Conservation (phyloP, 176 grass and related monocot species). For the Poa pratensis region DNA sequence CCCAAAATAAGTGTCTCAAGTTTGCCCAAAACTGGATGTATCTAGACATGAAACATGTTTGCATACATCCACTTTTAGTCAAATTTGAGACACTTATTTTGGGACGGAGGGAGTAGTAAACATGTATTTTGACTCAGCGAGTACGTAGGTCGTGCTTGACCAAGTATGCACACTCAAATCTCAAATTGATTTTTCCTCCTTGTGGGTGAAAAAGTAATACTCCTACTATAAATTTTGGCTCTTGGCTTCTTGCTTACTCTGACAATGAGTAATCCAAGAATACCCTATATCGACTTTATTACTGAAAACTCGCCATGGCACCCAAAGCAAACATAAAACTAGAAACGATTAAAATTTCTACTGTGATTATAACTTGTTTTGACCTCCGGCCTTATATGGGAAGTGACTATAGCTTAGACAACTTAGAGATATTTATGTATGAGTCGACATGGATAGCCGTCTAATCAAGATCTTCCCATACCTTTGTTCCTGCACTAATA, state of each 20-base stretch:
- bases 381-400: neutral
- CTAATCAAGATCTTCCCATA: neutral
- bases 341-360: neutral
- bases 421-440: neutral
- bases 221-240: neutral
- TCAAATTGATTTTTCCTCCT: neutral
- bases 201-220: neutral
- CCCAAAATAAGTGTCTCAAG: too few relatives aligned
- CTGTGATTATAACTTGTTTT: neutral
- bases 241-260: neutral
- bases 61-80: too few relatives aligned
- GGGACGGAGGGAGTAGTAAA: constrained; percentile 31
- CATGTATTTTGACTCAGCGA: constrained; percentile 15
- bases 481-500: neutral
- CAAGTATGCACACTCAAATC: neutral
- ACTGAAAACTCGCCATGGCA: neutral
- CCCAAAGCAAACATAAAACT: too few relatives aligned
- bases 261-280: neutral
- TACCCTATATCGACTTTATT: neutral
- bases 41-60: too few relatives aligned
- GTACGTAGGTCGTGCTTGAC: neutral
- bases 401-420: neutral
- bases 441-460: neutral
- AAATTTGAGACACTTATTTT: too few relatives aligned
- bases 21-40: too few relatives aligned